Percentiles rank a stretch among this genome's conserved stretches.
phyloP scores from a whole-genome alignment of 1,284 basidiomycete genomes.

The Cryptococcus deneoformans region DNA sequence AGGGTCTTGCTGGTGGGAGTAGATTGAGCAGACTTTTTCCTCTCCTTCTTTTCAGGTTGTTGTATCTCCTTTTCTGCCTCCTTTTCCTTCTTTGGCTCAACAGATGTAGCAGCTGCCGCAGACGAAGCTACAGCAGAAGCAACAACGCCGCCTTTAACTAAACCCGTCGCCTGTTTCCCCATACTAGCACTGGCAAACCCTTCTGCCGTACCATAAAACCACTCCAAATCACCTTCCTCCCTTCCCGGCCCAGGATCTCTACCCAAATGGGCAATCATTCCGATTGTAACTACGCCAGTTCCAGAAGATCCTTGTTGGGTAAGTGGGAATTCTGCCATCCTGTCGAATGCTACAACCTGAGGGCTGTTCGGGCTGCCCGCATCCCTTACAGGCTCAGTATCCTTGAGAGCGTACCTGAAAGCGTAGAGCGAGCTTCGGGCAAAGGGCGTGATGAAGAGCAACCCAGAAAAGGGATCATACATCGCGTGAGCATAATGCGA shows the following conservation, averaged over 20 bases:
- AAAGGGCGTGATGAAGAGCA: conserved; percentile 34
- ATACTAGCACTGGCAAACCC: background rate
- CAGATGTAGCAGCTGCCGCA: too few relatives aligned
- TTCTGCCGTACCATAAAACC: background rate
- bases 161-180: background rate
- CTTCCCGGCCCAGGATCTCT: background rate
- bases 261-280: background rate
- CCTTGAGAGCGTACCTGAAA: conserved; percentile 40
- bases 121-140: too few relatives aligned
- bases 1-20: background rate
- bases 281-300: background rate
- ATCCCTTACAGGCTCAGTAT: conserved; percentile 27
- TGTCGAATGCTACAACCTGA: conserved; percentile 25
- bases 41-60: background rate
- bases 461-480: conserved; percentile 30
- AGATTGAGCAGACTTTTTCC: background rate
- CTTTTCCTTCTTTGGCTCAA: background rate
- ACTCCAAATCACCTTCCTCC: background rate
- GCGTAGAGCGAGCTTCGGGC: conserved; percentile 30
- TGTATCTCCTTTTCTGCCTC: background rate
- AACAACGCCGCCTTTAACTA: background rate
- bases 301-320: conserved; percentile 10
- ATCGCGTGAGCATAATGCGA: conserved; percentile 29
- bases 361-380: conserved; percentile 8
- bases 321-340: conserved; percentile 30